Percentiles rank a stretch among this genome's conserved stretches.
Conservation (phyloP, 805 yeast genomes). For the Nakazawaea wickerhamii region DNA sequence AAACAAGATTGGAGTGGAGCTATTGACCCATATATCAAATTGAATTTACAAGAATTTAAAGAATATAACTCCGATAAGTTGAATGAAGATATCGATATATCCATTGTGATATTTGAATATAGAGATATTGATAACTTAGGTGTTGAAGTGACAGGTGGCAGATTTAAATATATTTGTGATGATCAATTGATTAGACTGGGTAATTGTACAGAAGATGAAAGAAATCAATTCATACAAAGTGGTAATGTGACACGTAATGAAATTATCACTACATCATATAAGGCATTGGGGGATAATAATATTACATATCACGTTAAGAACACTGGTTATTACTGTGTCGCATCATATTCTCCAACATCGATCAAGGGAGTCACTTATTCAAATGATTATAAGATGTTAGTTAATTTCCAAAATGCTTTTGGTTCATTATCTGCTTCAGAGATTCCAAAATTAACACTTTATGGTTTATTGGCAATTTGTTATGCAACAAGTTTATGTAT, state of each 20-base stretch:
- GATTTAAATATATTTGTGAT: conserved; percentile 67
- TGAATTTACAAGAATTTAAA: conserved; percentile 32
- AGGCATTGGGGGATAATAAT: conserved; percentile 53
- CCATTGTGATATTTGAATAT: conserved; percentile 79
- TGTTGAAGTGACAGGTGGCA: conserved; percentile 35
- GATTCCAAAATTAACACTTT: conserved; percentile 84
- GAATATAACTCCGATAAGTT: conserved; percentile 23
- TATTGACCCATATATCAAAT: conserved; percentile 54
- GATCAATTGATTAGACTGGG: conserved; percentile 51
- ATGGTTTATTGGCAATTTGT: conserved; percentile 77
- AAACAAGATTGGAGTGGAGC: conserved; percentile 84
- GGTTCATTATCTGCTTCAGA: conserved; percentile 88
- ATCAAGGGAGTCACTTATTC: conserved; percentile 20
- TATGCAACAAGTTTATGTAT: conserved; percentile 79
- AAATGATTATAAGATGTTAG: conserved; percentile 53
- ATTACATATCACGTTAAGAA: conserved; percentile 57
- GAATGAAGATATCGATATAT: conserved; percentile 36
- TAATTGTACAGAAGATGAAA: conserved; percentile 48
- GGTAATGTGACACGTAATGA: conserved; percentile 39
- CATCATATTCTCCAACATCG: conserved; percentile 48
- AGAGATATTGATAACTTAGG: conserved; percentile 73
- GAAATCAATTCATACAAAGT: conserved; percentile 59
- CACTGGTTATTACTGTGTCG: conserved; percentile 92
- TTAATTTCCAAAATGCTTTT: conserved; percentile 85
- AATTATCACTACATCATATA: conserved; percentile 51